Percentiles rank a stretch among this genome's conserved stretches.
Evolutionary conservation across 495 filamentous ascomycete species (phyloP).

Genomic region (Parathielavia appendiculata): DNA sequence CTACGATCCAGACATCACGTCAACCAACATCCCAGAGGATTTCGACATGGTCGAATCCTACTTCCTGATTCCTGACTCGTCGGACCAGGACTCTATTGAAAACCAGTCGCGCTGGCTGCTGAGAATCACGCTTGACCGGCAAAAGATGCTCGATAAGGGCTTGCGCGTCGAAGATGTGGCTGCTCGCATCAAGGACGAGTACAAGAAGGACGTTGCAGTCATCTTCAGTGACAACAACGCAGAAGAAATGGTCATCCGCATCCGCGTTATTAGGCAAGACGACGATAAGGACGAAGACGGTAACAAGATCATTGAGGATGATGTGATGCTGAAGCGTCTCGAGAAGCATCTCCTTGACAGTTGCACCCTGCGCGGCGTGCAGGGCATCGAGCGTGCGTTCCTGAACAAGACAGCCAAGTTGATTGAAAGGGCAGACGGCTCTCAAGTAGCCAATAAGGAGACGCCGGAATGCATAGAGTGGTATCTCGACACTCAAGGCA

Average conservation of each 20-base stretch:
- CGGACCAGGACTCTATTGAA: slow-evolving; percentile 69
- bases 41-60: slow-evolving; percentile 93
- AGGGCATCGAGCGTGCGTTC: slow-evolving; percentile 84
- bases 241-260: slow-evolving; percentile 88
- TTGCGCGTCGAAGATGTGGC: slow-evolving; percentile 90
- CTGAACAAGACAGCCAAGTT: slow-evolving; percentile 74
- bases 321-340: slow-evolving; percentile 82
- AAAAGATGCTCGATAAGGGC: slow-evolving; percentile 91
- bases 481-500: slow-evolving; percentile 91
- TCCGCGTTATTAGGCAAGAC: slow-evolving; percentile 68
- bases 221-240: slow-evolving; percentile 99
- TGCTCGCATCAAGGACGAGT: slow-evolving; percentile 78
- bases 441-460: slow-evolving; percentile 61
- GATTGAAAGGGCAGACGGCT: slow-evolving; percentile 57
- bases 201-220: slow-evolving; percentile 79
- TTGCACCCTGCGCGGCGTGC: slow-evolving; percentile 82
- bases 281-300: slow-evolving; percentile 72
- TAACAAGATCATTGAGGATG: slow-evolving; percentile 74
- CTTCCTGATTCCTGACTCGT: slow-evolving; percentile 79
- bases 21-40: slow-evolving; percentile 81
- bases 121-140: slow-evolving; percentile 86
- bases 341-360: slow-evolving; percentile 87
- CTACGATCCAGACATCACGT: slow-evolving; percentile 87
- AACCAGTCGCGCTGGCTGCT: slow-evolving; percentile 91
- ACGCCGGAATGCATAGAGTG: slow-evolving; percentile 68